Evolutionary conservation across 129 eudicot genomes (phyloP).

Genomic region (Sambucus nigra): DNA sequence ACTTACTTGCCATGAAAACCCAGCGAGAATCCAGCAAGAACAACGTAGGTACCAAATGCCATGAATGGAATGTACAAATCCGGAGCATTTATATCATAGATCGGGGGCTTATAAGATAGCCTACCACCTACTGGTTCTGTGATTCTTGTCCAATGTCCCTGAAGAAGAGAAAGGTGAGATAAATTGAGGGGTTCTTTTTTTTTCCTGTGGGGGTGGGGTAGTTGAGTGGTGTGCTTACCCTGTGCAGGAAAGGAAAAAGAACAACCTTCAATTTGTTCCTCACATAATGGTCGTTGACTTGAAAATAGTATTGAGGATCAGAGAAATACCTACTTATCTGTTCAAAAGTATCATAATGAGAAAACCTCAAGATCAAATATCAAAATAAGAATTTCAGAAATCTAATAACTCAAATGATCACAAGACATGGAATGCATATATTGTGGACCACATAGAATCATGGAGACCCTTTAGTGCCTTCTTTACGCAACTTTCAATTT

Average conservation of each 20-base stretch:
- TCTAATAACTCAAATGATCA: not conserved
- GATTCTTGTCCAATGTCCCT: constrained; percentile 38
- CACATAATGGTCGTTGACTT: constrained; percentile 36
- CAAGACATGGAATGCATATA: not conserved
- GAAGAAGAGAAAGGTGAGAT: not conserved
- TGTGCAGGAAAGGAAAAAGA: constrained; percentile 25
- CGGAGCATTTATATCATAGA: constrained; percentile 33
- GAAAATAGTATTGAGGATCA: constrained; percentile 33
- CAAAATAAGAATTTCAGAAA: not conserved
- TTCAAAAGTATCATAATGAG: too few species aligned
- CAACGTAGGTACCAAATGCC: constrained; percentile 27
- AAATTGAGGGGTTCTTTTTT: too few species aligned
- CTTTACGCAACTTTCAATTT: not conserved
- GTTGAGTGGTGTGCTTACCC: constrained; percentile 13
- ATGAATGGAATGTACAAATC: constrained; percentile 29
- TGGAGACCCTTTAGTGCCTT: not conserved
- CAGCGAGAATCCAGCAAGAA: constrained; percentile 23
- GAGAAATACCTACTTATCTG: constrained; percentile 33
- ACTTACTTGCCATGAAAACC: constrained; percentile 35
- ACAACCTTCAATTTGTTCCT: constrained; percentile 30
- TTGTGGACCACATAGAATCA: not conserved
- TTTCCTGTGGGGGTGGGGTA: too few species aligned
- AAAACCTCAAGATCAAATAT: too few species aligned
- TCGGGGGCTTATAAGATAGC: constrained; percentile 31
- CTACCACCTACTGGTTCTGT: constrained; percentile 33